Evolutionary conservation across 176 grass and related monocot genomes (phyloP), one percentile per base, ranked within the genome.

Genomic region (Guadua angustifolia): DNA sequence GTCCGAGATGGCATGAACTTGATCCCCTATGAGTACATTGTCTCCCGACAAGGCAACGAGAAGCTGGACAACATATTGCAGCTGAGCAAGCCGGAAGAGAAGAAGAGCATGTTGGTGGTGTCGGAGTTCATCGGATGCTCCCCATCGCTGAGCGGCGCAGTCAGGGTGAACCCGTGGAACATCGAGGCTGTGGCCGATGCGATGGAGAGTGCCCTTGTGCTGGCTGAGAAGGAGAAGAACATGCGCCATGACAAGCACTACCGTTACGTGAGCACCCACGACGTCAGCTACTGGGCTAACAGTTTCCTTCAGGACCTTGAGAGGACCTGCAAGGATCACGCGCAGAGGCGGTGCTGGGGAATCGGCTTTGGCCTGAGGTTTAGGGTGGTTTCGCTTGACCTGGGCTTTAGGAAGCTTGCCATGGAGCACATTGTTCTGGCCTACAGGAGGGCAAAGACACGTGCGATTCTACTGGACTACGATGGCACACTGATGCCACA

Each of bases 111-210:
- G 92, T 22, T 98, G 82, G 95, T 98, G 25, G 75, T 98, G 9
- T 97, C 95, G 4, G 95, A 97, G 71, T 97, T 97, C 81, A 94
- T 97, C 57, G 95, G 95, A 0, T 97, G 95, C 87, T 95, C 95
- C 0, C 95, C 93, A 1, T 98, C 95, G 1, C 79, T 98, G 44
- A 98, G 95, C 5, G 95, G 95, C 1, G 95, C 95, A 0, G 75
- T 98, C 42, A 65, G 95, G 69, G 95, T 95, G 44, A 98, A 98
- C 85, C 95, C 95, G 8, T 98, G 95, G 95, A 98, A 98, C 79
- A 88, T 98, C 3, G 95, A 98, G 62, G 91, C 91, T 0, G 95
- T 98, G 75, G 84, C 93, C 0, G 95, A 98, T 36, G 95, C 95
- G 40, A 95, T 98, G 92, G 87, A 90, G 60, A 90, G 55, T 64